Percentiles rank a stretch among this genome's conserved stretches.
phyloP scores from a whole-genome alignment of 2,329 filamentous ascomycete genomes.

The Fusarium penzigii region DNA sequence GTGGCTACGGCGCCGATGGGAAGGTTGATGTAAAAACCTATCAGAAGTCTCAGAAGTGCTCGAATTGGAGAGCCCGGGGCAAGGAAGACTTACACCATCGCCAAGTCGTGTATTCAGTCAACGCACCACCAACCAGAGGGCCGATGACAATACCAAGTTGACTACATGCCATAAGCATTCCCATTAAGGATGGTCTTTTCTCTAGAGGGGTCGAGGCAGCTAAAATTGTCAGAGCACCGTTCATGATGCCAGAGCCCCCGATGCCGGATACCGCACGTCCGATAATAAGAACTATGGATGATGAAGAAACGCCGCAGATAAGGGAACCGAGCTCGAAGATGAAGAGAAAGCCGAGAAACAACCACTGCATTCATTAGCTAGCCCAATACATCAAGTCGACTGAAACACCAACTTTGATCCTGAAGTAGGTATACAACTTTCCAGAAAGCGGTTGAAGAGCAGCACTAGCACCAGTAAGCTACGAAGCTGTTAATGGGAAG shows the following conservation, averaged over 20 bases:
- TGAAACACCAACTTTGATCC: conserved; percentile 19
- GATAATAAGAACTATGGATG: conserved; percentile 49
- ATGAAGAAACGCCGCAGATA: conserved; percentile 47
- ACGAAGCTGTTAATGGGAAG: conserved; percentile 25
- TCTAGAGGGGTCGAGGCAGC: conserved; percentile 31
- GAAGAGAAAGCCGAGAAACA: conserved; percentile 32
- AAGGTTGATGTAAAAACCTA: conserved; percentile 50
- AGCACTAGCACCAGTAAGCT: conserved; percentile 36
- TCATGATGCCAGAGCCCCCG: conserved; percentile 46
- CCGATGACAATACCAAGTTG: conserved; percentile 49
- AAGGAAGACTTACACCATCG: conserved; percentile 42
- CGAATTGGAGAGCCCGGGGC: neutral
- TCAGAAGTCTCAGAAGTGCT: conserved; percentile 4
- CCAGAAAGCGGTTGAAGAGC: conserved; percentile 54
- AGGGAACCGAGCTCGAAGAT: conserved; percentile 44
- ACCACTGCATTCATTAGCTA: conserved; percentile 19
- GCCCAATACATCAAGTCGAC: conserved; percentile 37
- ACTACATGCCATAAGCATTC: conserved; percentile 33
- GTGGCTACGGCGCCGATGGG: conserved; percentile 42
- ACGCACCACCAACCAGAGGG: conserved; percentile 47
- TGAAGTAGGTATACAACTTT: conserved; percentile 47
- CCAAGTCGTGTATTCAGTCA: conserved; percentile 43
- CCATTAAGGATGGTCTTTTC: conserved; percentile 29
- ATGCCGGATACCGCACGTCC: conserved; percentile 51
- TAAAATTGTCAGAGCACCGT: conserved; percentile 37